phyloP scores from a whole-genome alignment of 306 rosid species.

The Cucumis hystrix region DNA sequence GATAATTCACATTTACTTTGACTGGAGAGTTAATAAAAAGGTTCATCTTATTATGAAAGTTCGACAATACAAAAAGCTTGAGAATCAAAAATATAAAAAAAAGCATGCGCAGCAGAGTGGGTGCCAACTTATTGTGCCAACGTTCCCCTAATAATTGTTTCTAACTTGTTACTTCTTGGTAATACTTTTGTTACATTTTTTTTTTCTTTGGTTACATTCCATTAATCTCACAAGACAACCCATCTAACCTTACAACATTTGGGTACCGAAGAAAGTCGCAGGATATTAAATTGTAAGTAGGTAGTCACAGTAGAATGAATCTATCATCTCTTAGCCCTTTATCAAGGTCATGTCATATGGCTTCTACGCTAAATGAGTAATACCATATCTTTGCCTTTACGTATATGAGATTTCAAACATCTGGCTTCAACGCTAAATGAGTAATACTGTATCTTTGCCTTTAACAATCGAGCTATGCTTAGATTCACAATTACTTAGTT shows the following conservation, averaged over 20 bases:
- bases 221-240: too few species aligned
- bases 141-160: background rate
- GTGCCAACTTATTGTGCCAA: background rate
- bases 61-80: background rate
- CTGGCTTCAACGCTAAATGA: too few species aligned
- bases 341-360: too few species aligned
- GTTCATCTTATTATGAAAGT: background rate
- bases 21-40: background rate
- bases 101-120: background rate
- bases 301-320: too few species aligned
- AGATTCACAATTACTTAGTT: background rate
- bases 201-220: too few species aligned
- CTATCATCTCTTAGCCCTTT: too few species aligned
- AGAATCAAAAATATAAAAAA: background rate
- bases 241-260: too few species aligned
- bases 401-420: background rate
- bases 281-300: too few species aligned
- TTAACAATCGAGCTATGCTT: background rate
- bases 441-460: too few species aligned
- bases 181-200: background rate
- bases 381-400: too few species aligned
- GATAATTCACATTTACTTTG: background rate
- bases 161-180: background rate
- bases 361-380: too few species aligned
- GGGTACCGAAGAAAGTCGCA: too few species aligned